These are phyloP conservation scores for Castanospermum australe DNA, from an alignment of 306 rosid species.

Conservation along the genomic window DNA sequence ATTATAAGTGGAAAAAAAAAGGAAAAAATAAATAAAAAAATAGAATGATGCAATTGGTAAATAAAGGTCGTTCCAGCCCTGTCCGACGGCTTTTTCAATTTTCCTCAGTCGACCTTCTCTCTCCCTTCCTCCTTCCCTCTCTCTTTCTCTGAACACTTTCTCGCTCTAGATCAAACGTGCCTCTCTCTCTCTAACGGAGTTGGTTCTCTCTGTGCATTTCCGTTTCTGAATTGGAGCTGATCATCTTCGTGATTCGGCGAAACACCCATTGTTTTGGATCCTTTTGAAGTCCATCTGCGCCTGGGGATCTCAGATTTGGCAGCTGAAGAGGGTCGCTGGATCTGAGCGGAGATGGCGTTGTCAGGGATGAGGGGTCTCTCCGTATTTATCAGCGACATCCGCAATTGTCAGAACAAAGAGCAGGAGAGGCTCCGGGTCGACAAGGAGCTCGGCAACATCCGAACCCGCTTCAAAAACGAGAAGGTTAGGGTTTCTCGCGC, in stretches of 20 bases:
- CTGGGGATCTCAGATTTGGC: conserved; percentile 50
- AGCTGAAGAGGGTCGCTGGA: conserved; percentile 50
- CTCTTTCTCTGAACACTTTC: conserved; percentile 18
- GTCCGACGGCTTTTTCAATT: conserved; percentile 57
- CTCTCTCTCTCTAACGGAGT: conserved; percentile 8
- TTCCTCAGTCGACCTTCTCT: conserved; percentile 60
- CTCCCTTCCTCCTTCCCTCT: conserved; percentile 22
- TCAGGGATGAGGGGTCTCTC: conserved; percentile 99
- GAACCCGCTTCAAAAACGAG: conserved; percentile 97
- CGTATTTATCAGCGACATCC: conserved; percentile 94
- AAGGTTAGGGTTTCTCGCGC: conserved; percentile 67
- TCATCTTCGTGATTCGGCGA: conserved; percentile 14
- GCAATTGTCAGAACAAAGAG: conserved; percentile 97
- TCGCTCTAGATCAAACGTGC: conserved; percentile 50
- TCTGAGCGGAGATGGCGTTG: conserved; percentile 85
- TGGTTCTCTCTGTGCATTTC: conserved; percentile 17
- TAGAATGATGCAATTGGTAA: conserved; percentile 32
- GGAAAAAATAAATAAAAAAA: background rate
- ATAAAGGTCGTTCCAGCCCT: conserved; percentile 56
- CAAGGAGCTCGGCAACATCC: conserved; percentile 97
- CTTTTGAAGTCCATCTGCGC: conserved; percentile 10
- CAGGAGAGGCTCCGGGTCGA: conserved; percentile 97
- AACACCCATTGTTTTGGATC: conserved; percentile 49
- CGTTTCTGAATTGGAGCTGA: conserved; percentile 36
- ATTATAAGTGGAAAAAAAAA: conserved; percentile 25